Conservation (phyloP, 2,329 filamentous ascomycete genomes). For the Fusarium longipes region DNA sequence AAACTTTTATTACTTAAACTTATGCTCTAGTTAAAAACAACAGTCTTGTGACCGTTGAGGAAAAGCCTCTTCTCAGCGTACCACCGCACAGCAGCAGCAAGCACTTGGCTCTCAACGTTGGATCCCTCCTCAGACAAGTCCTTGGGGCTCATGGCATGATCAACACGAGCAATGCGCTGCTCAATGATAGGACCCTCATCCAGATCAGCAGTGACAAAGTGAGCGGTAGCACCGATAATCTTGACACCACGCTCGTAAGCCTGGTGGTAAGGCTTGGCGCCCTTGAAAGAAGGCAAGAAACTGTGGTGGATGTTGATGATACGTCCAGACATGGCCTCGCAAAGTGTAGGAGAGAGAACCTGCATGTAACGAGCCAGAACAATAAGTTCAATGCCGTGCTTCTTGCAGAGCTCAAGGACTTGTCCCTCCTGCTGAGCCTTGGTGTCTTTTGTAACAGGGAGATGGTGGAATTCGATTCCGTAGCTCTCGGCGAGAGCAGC, state of each 20-base stretch:
- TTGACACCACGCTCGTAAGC: constrained; percentile 88
- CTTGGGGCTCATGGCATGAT: constrained; percentile 80
- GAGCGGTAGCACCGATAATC: constrained; percentile 87
- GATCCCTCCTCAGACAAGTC: constrained; percentile 82
- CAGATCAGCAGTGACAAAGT: constrained; percentile 86
- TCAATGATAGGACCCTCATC: constrained; percentile 92
- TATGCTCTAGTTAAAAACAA: constrained; percentile 74
- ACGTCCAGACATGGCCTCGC: constrained; percentile 81
- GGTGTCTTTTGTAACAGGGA: constrained; percentile 82
- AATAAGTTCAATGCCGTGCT: constrained; percentile 79
- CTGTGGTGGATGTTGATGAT: constrained; percentile 95
- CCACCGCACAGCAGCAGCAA: constrained; percentile 86
- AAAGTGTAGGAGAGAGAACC: constrained; percentile 79
- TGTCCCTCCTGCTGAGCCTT: constrained; percentile 78
- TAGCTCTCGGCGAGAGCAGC: constrained; percentile 75
- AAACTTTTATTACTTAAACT: constrained; percentile 12
- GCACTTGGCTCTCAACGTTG: constrained; percentile 85
- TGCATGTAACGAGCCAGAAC: constrained; percentile 91
- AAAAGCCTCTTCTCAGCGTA: constrained; percentile 82
- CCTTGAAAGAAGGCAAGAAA: constrained; percentile 89
- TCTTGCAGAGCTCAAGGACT: constrained; percentile 75
- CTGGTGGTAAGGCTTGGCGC: constrained; percentile 89
- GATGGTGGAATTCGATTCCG: constrained; percentile 81
- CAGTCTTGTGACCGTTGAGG: constrained; percentile 82
- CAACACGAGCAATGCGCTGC: constrained; percentile 81